A percentile compares a stretch with the other conserved stretches of the same genome.
These are phyloP conservation scores for Hymenoscyphus infarciens DNA, from an alignment of 2,329 filamentous ascomycete species.

Conservation along the genomic window DNA sequence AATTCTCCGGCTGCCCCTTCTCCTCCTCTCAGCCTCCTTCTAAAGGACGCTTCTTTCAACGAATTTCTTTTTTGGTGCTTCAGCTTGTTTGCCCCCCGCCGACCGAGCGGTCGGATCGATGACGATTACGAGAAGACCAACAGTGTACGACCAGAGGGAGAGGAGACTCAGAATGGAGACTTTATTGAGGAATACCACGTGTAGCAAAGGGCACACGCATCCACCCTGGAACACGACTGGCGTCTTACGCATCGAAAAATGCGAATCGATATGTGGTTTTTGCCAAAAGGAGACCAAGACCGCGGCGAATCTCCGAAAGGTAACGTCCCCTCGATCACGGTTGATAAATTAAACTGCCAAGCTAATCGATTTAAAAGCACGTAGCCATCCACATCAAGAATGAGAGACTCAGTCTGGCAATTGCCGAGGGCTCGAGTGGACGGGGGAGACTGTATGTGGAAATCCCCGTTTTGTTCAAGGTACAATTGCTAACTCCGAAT, in stretches of 20 bases:
- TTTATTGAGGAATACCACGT: conserved; percentile 25
- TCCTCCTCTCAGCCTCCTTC: background rate
- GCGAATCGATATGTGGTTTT: conserved; percentile 32
- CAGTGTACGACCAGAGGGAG: conserved; percentile 11
- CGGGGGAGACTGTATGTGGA: conserved; percentile 29
- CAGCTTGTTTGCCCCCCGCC: background rate
- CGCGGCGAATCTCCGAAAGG: conserved; percentile 33
- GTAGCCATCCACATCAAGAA: conserved; percentile 34
- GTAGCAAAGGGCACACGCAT: conserved; percentile 32
- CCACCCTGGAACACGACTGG: conserved; percentile 31
- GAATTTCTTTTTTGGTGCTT: background rate
- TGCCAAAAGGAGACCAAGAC: conserved; percentile 34
- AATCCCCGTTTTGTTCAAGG: background rate
- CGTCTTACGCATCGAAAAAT: conserved; percentile 30
- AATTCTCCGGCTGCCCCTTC: background rate
- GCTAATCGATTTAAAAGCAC: conserved; percentile 22
- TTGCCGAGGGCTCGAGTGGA: conserved; percentile 31
- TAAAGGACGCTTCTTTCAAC: background rate
- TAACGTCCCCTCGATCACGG: conserved; percentile 1
- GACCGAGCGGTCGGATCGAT: conserved; percentile 13
- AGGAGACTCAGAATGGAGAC: conserved; percentile 17
- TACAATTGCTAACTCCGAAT: conserved; percentile 4
- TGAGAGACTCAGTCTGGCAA: conserved; percentile 28
- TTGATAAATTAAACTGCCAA: background rate
- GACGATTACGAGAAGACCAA: conserved; percentile 7